Evolutionary conservation across 257 asterid genomes (phyloP), one percentile per base, ranked within the genome.

Genomic region (Solanum pennellii): DNA sequence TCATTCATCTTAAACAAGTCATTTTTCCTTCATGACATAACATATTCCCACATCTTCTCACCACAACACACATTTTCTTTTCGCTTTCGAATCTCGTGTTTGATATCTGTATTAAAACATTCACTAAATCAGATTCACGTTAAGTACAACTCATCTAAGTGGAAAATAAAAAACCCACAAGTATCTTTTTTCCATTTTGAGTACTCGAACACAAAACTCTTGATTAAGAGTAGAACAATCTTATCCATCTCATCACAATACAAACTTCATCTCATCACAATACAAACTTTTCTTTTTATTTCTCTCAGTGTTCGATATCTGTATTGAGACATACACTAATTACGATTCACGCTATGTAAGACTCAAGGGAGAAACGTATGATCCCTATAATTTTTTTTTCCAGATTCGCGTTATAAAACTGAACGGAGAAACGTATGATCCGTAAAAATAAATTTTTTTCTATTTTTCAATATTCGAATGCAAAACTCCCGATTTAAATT

Each of bases 1-100:
- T 85, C 77, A 68, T 72, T 85, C 65, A 39, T 65, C 7, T 68
- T 42, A 62, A 65, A 88, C 94, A 76, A 91, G 93, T 93, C 91
- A 89, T 84, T 74, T 90, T 84, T 14, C 83, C 41, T 80, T 82
- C 89, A 72, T 65, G 83, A 83, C 89, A 86, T 86, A 84, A 83
- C 89, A 86, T 85, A 84, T 37, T 88, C 88, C 47, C 85, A 39
- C 79, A 85, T 45, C 65, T 79, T 79, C 62, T 16, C 84, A 29
- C 84, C 42, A 16, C 41, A 80, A 16, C 25, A 87, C 60, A 87
- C 85, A 35, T 25, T 87, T 86, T 87, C 91, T 16, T 29, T 29
- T 69, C 4, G 1, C 1, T 68, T 71, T 1, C 12, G 7, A 5
- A 0, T 16, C 0, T 12, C 1, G 4, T 8, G 2, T 33, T 71